phyloP scores from a whole-genome alignment of 495 filamentous ascomycete genomes.

The Penicillium crystallinum region DNA sequence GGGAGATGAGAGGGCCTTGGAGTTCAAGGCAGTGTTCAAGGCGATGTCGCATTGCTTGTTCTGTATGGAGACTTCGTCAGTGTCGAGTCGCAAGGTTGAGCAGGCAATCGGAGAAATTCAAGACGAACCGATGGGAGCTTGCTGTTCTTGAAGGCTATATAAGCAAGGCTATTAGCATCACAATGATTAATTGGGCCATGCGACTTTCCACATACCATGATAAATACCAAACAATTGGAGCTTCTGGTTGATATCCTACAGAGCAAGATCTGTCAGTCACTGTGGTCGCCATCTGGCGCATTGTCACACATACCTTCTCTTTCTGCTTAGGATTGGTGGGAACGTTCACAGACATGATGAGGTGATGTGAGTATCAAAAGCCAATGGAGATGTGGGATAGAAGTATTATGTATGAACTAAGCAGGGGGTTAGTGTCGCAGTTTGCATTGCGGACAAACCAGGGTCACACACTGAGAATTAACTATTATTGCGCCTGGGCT shows the following conservation, averaged over 20 bases:
- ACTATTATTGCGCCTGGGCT: conserved; percentile 10
- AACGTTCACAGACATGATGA: conserved; percentile 57
- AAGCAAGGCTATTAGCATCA: conserved; percentile 23
- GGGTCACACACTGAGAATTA: conserved; percentile 12
- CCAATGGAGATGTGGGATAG: neutral
- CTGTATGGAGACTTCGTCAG: conserved; percentile 21
- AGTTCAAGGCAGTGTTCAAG: conserved; percentile 74
- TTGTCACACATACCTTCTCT: conserved; percentile 37
- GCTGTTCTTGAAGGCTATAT: conserved; percentile 73
- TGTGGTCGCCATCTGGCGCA: neutral
- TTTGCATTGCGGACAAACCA: conserved; percentile 15
- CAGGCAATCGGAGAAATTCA: neutral
- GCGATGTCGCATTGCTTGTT: conserved; percentile 97
- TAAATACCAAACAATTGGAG: conserved; percentile 92
- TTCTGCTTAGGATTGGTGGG: conserved; percentile 59
- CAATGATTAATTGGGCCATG: neutral
- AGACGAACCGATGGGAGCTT: conserved; percentile 82
- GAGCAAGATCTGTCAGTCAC: neutral
- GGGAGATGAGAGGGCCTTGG: conserved; percentile 60
- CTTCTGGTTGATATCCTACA: conserved; percentile 81
- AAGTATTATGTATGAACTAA: conserved; percentile 9
- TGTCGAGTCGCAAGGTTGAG: neutral
- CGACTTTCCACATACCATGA: conserved; percentile 48
- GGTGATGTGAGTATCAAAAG: conserved; percentile 2
- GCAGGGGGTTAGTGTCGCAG: conserved; percentile 7